Evolutionary conservation across 2,329 filamentous ascomycete species (phyloP).

Genomic region (Colletotrichum endophyticum): DNA sequence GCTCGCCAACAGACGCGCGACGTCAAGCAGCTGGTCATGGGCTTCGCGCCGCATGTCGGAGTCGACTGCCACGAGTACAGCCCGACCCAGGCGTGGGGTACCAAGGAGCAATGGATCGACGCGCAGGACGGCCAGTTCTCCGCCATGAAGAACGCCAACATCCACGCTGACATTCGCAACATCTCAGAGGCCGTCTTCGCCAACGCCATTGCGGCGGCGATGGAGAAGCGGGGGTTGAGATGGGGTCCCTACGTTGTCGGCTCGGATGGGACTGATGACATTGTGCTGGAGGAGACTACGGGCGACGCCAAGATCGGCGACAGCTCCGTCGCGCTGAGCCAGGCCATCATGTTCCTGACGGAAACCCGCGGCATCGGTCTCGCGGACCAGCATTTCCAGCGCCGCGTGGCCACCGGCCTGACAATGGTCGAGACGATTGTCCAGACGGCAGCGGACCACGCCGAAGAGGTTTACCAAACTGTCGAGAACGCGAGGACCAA

Average conservation of each 20-base stretch:
- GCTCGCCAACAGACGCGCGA: slow-evolving; percentile 33
- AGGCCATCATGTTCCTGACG: slow-evolving; percentile 32
- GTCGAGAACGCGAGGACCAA: slow-evolving; percentile 28
- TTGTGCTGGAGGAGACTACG: slow-evolving; percentile 28
- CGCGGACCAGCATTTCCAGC: slow-evolving; percentile 33
- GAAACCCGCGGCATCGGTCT: slow-evolving; percentile 35
- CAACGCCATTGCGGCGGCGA: slow-evolving; percentile 28
- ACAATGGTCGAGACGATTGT: slow-evolving; percentile 30
- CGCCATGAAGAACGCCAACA: slow-evolving; percentile 37
- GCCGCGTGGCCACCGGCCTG: slow-evolving; percentile 30
- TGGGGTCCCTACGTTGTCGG: slow-evolving; percentile 34
- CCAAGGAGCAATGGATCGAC: slow-evolving; percentile 25
- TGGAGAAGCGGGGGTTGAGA: slow-evolving; percentile 30
- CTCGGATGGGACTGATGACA: background rate
- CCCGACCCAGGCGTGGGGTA: slow-evolving; percentile 21
- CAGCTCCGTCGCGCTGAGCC: slow-evolving; percentile 31
- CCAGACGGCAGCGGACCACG: slow-evolving; percentile 32
- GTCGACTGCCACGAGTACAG: slow-evolving; percentile 38
- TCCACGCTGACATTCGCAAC: slow-evolving; percentile 30
- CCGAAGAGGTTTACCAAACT: slow-evolving; percentile 27
- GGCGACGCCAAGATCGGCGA: slow-evolving; percentile 34
- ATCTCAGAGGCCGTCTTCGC: slow-evolving; percentile 33
- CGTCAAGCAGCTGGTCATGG: slow-evolving; percentile 31
- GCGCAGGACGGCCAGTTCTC: slow-evolving; percentile 34
- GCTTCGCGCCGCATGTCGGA: slow-evolving; percentile 32